Base-by-base conservation (phyloP, 768 basidiomycete species). In the Asterophora parasitica region DNA sequence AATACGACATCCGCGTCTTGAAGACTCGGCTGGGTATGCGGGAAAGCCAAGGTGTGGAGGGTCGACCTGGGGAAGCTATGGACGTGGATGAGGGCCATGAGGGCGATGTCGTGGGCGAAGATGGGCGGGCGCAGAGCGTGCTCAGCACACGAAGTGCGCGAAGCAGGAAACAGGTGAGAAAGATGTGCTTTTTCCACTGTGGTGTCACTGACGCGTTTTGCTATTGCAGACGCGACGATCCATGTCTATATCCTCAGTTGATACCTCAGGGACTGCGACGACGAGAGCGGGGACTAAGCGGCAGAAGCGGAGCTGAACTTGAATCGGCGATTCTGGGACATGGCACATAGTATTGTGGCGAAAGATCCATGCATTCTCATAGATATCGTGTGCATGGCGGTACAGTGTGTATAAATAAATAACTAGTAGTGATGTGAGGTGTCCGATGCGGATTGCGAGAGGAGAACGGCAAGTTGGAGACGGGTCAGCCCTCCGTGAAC, bases 1-100 rank as follows among this genome's bases (percentile, higher is more conserved):
- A 95, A 15, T 85, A 88, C 59, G 95, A 98, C 56, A 83, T 92
- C 28, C 68, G 82, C 49, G 77, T 89, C 2, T 58, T 86, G 52
- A 83, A 79, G 59, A 77, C 75, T 44, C 79, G 83, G 32, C 59
- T 85, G 10, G 79, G 77, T 17, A 67, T 78, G 59, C 68, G 72
- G 44, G 75, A 71, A 34, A 75, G 72, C 42, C 73, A 74, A 50
- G 68, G 70, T 15, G 66, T 52, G 17, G 72, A 66, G 17, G 65
- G 52, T 15, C 63, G 51, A 31, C 52, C 64, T 7, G 54, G 17
- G 65, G 68, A 75, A 55, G 45, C 66, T 0, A 78, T 78, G 70
- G 80, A 81, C 19, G 64, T 79, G 16, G 79, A 81, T 31, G 76
- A 74, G 31, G 64, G 65, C 6, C 53, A 55, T 44, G 65, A 67